These are phyloP conservation scores for Pestalotiopsis fici DNA, from an alignment of 2,329 filamentous ascomycete species.

Conservation along the genomic window DNA sequence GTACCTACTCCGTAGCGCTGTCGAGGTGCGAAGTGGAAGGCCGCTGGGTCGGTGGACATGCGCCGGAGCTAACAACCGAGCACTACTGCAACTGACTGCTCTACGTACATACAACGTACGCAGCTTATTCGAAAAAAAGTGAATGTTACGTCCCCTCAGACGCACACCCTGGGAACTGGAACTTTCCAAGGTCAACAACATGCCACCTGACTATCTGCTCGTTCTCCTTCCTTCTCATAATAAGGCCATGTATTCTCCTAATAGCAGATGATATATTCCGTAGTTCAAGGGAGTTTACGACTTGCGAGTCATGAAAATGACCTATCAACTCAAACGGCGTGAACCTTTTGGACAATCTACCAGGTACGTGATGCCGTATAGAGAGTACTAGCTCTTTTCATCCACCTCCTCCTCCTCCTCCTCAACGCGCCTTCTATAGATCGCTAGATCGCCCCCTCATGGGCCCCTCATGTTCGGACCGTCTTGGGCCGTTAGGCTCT, in stretches of 20 bases:
- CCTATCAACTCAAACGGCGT: background rate
- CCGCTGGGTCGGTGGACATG: background rate
- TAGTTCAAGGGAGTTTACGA: background rate
- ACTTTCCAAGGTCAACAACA: background rate
- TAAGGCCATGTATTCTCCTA: background rate
- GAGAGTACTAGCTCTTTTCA: too few relatives aligned
- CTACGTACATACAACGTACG: background rate
- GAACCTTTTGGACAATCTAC: background rate
- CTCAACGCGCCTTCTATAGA: background rate
- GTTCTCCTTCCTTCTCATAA: background rate
- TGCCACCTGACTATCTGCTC: background rate
- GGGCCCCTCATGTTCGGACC: background rate
- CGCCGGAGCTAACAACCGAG: background rate
- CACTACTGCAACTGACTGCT: background rate
- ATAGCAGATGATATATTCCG: background rate
- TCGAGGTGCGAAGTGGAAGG: background rate
- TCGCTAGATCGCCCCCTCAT: background rate
- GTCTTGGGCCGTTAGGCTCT: background rate
- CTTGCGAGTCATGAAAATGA: background rate
- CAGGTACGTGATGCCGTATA: too few relatives aligned
- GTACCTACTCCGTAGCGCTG: too few relatives aligned
- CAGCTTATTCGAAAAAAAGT: background rate
- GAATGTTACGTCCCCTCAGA: background rate
- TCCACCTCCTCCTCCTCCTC: too few relatives aligned
- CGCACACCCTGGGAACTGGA: too few relatives aligned